Evolutionary conservation across 2,329 filamentous ascomycete species (phyloP).

Genomic region (Aureobasidium melanogenum): DNA sequence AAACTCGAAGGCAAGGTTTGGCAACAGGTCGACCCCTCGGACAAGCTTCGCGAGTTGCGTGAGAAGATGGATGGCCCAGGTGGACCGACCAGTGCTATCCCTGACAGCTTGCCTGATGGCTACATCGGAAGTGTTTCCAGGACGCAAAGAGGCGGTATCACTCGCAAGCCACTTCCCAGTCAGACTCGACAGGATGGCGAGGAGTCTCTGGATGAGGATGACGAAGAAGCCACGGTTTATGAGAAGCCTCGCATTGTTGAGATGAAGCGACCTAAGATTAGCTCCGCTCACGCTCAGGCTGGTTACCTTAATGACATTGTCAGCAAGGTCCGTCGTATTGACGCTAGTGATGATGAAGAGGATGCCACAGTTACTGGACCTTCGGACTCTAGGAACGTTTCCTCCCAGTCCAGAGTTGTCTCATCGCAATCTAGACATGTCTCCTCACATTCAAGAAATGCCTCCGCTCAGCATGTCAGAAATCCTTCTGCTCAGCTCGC

Average conservation of each 20-base stretch:
- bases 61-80: slow-evolving; percentile 76
- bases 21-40: slow-evolving; percentile 76
- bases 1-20: slow-evolving; percentile 92
- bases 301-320: slow-evolving; percentile 50
- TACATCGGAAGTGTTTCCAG: slow-evolving; percentile 21
- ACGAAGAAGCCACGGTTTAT: slow-evolving; percentile 56
- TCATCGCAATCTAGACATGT: neutral
- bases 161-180: slow-evolving; percentile 27
- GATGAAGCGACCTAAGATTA: slow-evolving; percentile 62
- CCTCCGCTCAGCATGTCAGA: neutral
- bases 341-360: slow-evolving; percentile 63
- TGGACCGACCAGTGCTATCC: neutral
- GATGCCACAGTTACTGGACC: slow-evolving; percentile 66
- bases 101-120: slow-evolving; percentile 8
- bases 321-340: slow-evolving; percentile 63
- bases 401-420: slow-evolving; percentile 33
- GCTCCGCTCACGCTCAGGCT: slow-evolving; percentile 35
- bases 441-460: neutral
- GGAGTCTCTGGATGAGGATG: slow-evolving; percentile 45
- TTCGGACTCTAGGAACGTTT: slow-evolving; percentile 51
- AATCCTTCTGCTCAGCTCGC: neutral
- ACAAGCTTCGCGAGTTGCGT: slow-evolving; percentile 80
- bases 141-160: slow-evolving; percentile 32
- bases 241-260: slow-evolving; percentile 75
- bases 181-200: slow-evolving; percentile 31